Evolutionary conservation across 2,329 filamentous ascomycete species (phyloP).

Genomic region (Pseudodiploospora longispora): DNA sequence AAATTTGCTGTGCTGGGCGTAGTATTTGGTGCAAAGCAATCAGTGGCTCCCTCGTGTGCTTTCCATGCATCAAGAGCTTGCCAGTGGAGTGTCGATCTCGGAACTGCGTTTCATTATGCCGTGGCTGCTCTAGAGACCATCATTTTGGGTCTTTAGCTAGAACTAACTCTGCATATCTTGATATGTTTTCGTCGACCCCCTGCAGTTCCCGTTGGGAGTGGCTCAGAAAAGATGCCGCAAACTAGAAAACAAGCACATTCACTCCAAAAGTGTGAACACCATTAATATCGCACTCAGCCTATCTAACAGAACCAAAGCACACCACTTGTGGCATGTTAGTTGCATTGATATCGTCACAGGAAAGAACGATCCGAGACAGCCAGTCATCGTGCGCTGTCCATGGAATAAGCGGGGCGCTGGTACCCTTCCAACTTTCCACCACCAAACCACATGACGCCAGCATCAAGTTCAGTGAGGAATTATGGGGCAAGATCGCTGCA

Average conservation of each 20-base stretch:
- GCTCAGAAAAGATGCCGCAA: background rate
- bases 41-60: too few species aligned
- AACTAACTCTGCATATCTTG: background rate
- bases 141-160: background rate
- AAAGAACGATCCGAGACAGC: too few species aligned
- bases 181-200: background rate
- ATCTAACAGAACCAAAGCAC: too few species aligned
- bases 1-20: too few species aligned
- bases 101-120: conserved; percentile 1
- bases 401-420: conserved; percentile 2
- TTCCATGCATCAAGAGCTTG: too few species aligned
- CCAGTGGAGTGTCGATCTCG: conserved; percentile 1
- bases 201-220: conserved; percentile 2
- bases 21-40: too few species aligned
- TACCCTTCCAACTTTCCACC: background rate
- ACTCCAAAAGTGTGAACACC: too few species aligned
- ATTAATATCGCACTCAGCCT: too few species aligned
- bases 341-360: background rate
- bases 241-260: too few species aligned
- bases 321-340: background rate
- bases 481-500: conserved; percentile 1
- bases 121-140: conserved; percentile 2
- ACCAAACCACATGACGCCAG: conserved; percentile 7
- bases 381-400: too few species aligned
- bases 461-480: conserved; percentile 4